Percentiles rank a stretch among this genome's conserved stretches.
Evolutionary conservation across 139 green algal genomes (phyloP).

Genomic region (Eudorina sp.): DNA sequence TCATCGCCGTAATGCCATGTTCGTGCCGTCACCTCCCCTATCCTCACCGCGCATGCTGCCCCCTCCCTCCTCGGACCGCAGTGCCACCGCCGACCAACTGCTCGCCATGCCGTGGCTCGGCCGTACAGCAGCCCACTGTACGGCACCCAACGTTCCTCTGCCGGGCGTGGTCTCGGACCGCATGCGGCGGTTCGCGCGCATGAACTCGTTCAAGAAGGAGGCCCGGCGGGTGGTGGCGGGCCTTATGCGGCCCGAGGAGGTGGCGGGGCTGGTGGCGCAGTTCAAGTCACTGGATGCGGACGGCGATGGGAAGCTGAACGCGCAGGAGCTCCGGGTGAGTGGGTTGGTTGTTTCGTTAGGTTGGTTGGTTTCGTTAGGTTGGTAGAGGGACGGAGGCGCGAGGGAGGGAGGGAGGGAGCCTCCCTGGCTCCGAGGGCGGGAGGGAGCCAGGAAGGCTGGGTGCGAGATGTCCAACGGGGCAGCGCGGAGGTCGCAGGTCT

Average conservation of each 20-base stretch:
- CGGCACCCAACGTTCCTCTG: conserved; percentile 14
- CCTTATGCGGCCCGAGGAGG: conserved; percentile 73
- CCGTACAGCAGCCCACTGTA: conserved; percentile 27
- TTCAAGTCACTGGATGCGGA: conserved; percentile 71
- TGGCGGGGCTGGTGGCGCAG: conserved; percentile 63
- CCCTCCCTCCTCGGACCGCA: not conserved
- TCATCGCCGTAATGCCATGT: too few species aligned
- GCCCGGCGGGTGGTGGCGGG: conserved; percentile 22
- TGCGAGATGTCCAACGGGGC: too few species aligned
- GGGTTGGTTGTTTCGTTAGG: too few species aligned
- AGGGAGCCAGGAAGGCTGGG: not conserved
- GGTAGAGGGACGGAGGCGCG: not conserved
- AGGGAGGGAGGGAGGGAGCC: not conserved
- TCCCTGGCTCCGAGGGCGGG: not conserved
- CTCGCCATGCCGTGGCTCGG: conserved; percentile 57
- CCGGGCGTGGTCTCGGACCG: conserved; percentile 78
- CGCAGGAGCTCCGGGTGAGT: conserved; percentile 28
- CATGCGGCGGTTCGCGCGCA: conserved; percentile 88
- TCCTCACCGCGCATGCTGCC: too few species aligned
- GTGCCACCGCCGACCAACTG: conserved; percentile 75
- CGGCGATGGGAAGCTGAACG: conserved; percentile 31
- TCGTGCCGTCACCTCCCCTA: too few species aligned
- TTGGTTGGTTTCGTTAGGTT: too few species aligned
- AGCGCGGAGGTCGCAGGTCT: too few species aligned
- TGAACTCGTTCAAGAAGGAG: conserved; percentile 80